These are phyloP conservation scores for Xenosphaeropsis pyriputrescens DNA, from an alignment of 2,329 filamentous ascomycete genomes.

Conservation along the genomic window DNA sequence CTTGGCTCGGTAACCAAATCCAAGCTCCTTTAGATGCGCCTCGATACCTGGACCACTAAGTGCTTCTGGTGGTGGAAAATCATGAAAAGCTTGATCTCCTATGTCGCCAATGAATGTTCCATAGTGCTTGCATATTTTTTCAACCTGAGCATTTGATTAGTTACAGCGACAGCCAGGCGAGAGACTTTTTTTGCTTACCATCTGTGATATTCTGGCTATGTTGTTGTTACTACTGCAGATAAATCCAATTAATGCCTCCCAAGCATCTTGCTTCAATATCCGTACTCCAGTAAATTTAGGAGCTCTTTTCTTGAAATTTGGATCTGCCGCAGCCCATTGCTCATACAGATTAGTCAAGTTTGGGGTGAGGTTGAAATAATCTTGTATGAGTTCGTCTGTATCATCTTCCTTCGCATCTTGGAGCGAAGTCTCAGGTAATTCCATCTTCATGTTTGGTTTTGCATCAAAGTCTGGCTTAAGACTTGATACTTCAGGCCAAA, in stretches of 20 bases:
- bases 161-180: not conserved
- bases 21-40: constrained; percentile 61
- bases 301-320: constrained; percentile 80
- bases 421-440: constrained; percentile 20
- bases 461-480: too few relatives aligned
- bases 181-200: constrained; percentile 37
- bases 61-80: constrained; percentile 67
- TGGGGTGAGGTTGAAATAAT: constrained; percentile 80
- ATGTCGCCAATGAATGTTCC: constrained; percentile 62
- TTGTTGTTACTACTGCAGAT: constrained; percentile 99
- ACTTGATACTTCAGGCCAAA: constrained; percentile 29
- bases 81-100: constrained; percentile 61
- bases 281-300: constrained; percentile 80
- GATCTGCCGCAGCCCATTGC: constrained; percentile 73
- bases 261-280: constrained; percentile 87
- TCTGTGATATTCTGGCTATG: constrained; percentile 85
- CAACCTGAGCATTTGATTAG: constrained; percentile 31
- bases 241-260: constrained; percentile 87
- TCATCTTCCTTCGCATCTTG: constrained; percentile 39
- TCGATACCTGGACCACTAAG: constrained; percentile 69
- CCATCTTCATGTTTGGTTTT: too few relatives aligned
- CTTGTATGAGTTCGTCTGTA: constrained; percentile 56
- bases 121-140: constrained; percentile 81
- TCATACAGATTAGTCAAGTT: constrained; percentile 65
- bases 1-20: constrained; percentile 88